Evolutionary conservation across 768 basidiomycete genomes (phyloP), one percentile per base, ranked within the genome.

Genomic region (Mycena olivaceomarginata): DNA sequence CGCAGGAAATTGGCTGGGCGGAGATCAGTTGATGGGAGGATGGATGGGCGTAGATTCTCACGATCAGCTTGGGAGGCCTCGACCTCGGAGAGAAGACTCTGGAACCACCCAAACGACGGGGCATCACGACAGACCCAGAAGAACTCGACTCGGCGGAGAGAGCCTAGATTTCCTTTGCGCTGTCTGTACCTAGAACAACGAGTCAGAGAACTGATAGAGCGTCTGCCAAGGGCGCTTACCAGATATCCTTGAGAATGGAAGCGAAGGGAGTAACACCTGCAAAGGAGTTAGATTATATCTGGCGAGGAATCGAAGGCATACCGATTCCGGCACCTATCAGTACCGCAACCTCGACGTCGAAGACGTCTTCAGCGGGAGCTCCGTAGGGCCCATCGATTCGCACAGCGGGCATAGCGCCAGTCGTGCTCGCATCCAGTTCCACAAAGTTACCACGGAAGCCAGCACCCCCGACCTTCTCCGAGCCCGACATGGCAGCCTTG

Each of bases 101-200:
- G 96, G 92, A 99, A 98, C 97, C 97, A 98, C 78, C 96, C 97
- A 81, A 98, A 97, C 12, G 95, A 96, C 12, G 96, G 96, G 20
- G 95, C 93, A 79, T 97, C 96, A 82, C 96, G 94, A 83, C 94
- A 96, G 73, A 96, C 91, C 97, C 97, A 98, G 87, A 98, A 95
- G 86, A 98, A 98, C 81, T 98, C 96, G 77, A 98, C 98, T 53
- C 95, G 93, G 68, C 94, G 93, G 69, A 99, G 92, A 43, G 93
- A 91, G 43, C 96, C 95, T 37, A 98, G 87, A 70, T 91, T 90
- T 40, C 94, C 94, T 74, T 90, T 91, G 87, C 92, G 94, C 84
- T 98, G 97, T 78, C 92, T 92, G 87, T 98, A 98, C 56, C 56
- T 57, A 51, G 11, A 15, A 25, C 2, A 31, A 57, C 56, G 22